Evolutionary conservation across 116 monocot genomes (phyloP), one percentile per base, ranked within the genome.

Genomic region (Posidonia oceanica): DNA sequence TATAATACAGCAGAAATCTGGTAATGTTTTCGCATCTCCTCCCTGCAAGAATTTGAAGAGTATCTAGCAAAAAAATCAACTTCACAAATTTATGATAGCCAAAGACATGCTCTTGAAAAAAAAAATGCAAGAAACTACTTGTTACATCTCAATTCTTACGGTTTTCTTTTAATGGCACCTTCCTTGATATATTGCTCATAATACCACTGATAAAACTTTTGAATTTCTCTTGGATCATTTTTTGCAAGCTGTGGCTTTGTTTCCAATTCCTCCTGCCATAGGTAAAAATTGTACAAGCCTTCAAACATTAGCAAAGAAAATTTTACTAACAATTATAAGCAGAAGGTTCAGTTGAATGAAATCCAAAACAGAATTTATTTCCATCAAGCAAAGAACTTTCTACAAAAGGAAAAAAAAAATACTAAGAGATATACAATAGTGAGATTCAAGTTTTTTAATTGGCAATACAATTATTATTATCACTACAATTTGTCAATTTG

Each of bases 11-110:
- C 89, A 63, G 89, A 92, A 78, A 87, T 91, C 72, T 85, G 91
- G 75, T 91, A 91, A 70, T 89, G 87, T 61, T 89, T 97, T 68
- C 85, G 81, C 87, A 91, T 92, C 75, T 97, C 92, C 76, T 97
- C 92, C n/a, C 96, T 92, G 65, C 39, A 71, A 65, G 14, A 70
- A 36, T 72, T 68, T 10, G 52, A 72, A 53, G 36, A 36, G 12
- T 63, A 14, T 16, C 22, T 14, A 14, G 39, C n/a, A 57, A 51
- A 57, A 64, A 65, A 14, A 64, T 14, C 3, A 59, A 6, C 15
- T 41, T 4, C n/a, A 20, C 40, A 39, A 59, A 20, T 59, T 59
- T 41, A 17, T 10, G 15, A 44, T 15, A 14, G 15, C 21, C 29
- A 39, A 18, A 48, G 39, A 21, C 29, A 29, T 51, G n/a, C 12